A percentile compares a stretch with the other conserved stretches of the same genome.
Evolutionary conservation across 441 rosid species (phyloP).

Genomic region (Croton laevigatus): DNA sequence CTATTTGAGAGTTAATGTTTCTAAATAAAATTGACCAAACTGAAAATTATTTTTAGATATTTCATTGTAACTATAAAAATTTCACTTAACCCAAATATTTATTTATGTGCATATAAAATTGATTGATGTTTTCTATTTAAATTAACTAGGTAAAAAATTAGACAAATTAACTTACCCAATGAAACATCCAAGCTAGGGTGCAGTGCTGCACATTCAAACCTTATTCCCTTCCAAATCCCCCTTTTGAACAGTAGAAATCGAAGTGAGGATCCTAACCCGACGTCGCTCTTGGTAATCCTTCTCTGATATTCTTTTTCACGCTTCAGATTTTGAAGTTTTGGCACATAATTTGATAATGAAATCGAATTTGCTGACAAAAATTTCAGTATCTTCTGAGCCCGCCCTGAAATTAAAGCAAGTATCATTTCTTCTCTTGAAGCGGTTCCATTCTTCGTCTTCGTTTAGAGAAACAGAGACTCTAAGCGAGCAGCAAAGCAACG

Average conservation of each 20-base stretch:
- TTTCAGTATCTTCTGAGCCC: not conserved
- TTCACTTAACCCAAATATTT: no score
- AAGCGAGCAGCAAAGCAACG: slow-evolving; percentile 25
- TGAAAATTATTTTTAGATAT: no score
- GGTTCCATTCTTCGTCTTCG: not conserved
- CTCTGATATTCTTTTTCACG: not conserved
- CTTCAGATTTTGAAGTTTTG: not conserved
- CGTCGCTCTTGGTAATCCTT: not conserved
- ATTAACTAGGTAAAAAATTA: no score
- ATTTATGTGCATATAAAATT: no score
- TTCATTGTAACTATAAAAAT: no score
- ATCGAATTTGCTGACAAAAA: not conserved
- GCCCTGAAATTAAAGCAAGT: not conserved
- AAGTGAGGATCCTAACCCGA: not conserved
- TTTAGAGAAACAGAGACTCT: slow-evolving; percentile 8
- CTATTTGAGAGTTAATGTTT: no score
- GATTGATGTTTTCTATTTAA: no score
- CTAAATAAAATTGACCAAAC: no score
- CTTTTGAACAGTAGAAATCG: not conserved
- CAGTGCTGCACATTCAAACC: no score
- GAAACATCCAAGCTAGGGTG: no score
- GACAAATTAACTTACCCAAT: no score
- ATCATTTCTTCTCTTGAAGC: not conserved
- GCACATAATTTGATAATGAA: not conserved
- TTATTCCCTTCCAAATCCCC: no score